Base-by-base conservation (phyloP, 495 filamentous ascomycete genomes). In the Thermothielavioides terrestris region DNA sequence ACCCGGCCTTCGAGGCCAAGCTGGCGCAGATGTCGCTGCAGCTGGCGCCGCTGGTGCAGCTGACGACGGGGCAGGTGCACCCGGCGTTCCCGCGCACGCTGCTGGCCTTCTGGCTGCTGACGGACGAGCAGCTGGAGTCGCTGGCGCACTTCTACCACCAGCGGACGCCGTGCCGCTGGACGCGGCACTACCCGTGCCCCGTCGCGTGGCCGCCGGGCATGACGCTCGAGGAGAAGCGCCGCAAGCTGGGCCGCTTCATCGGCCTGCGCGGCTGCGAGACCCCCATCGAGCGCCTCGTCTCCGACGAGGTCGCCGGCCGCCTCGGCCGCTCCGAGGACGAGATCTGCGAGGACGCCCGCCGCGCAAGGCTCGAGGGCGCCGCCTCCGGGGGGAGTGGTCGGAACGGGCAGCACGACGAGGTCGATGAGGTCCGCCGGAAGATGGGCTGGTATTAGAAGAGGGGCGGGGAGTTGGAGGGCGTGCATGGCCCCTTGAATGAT, bases 111-210 rank as follows among this genome's bases (percentile, higher is more conserved):
- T 85, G 84, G 70, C 78, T 92, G 21, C 77, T 94, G 35, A 88
- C 86, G 26, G 75, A 78, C 53, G 60, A 54, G 18, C 72, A 91
- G 62, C 77, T 89, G 35, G 86, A 94, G 59, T 63, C 62, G 30
- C 79, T 94, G 6, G 86, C 87, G 7, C 67, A 71, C 31, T 83
- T 85, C 62, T 92, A 88, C 66, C 82, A 89, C 64, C 88, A 95
- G 62, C 70, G 77, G 38, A 76, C 82, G 43, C 71, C 80, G 34
- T 55, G 66, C 63, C 15, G 52, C 0, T 78, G 69, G 58, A 82
- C 77, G 1, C 43, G 46, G 32, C 59, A 67, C n/a, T 92, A 94
- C 61, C 88, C 88, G 3, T 75, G 71, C 52, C 72, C 75, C 1
- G 67, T 79, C 18, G 40, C 54, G 4, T 72, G 56, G 71, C 68